Evolutionary conservation across 2,329 filamentous ascomycete species (phyloP).

Genomic region (Dactylellina leptospora): DNA sequence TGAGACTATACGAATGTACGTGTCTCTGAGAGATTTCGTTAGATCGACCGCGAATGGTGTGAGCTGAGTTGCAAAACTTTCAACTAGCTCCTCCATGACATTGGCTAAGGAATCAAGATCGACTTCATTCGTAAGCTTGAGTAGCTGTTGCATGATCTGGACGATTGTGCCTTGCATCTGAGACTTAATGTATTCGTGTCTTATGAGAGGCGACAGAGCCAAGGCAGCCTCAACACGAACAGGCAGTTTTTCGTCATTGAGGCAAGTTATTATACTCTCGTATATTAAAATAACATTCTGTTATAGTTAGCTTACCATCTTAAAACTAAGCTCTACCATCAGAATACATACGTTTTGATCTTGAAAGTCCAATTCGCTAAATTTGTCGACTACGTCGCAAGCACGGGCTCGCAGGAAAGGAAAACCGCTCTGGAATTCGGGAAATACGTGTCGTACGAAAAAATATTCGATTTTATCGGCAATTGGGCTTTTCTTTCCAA

Average conservation of each 20-base stretch:
- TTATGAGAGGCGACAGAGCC: constrained; percentile 91
- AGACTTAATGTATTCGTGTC: constrained; percentile 89
- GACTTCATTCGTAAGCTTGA: constrained; percentile 96
- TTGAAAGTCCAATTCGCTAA: constrained; percentile 96
- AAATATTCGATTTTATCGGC: constrained; percentile 98
- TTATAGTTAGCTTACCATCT: constrained; percentile 12
- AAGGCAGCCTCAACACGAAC: constrained; percentile 94
- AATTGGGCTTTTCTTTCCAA: constrained; percentile 98
- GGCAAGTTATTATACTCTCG: constrained; percentile 93
- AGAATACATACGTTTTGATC: constrained; percentile 71
- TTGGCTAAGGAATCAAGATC: constrained; percentile 97
- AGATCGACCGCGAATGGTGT: constrained; percentile 96
- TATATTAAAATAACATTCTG: constrained; percentile 92
- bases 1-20: constrained; percentile 90
- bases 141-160: constrained; percentile 97
- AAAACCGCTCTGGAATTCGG: constrained; percentile 90
- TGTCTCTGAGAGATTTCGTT: constrained; percentile 94
- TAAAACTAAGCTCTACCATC: not conserved
- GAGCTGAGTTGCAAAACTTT: constrained; percentile 95
- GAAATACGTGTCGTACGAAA: constrained; percentile 97
- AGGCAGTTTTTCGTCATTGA: constrained; percentile 91
- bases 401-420: constrained; percentile 93
- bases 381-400: constrained; percentile 97
- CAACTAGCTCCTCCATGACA: constrained; percentile 99
- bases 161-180: constrained; percentile 98